Base-by-base conservation (phyloP, 192 early-diverging fungal genomes). In the Backusella australiensis region DNA sequence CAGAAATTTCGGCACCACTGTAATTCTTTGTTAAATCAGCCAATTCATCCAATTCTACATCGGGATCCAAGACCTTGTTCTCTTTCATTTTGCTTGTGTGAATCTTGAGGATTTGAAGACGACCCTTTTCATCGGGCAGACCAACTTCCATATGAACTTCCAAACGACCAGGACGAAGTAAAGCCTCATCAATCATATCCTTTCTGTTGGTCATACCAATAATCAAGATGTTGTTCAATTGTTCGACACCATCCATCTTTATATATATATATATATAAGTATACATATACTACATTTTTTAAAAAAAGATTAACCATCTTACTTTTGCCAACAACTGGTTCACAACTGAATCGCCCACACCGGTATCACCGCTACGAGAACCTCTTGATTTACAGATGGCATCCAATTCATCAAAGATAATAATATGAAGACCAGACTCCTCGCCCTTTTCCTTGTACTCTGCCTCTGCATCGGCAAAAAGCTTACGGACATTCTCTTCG, bases 201-300 rank as follows among this genome's bases (percentile, higher is more conserved):
- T 95, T 89, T 75, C 97, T 83, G 82, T 98, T 99, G 67, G 98
- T 99, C 98, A 99, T 99, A 78, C 97, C 97, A 76, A 99, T 98
- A 46, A 98, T 93, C 77, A 98, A 81, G 67, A 99, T 97, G 83
- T 99, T 99, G 85, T 98, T 99, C 74, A 99, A 84, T 81, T 98
- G 97, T 52, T 98, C 96, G 8, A 99, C 97, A 89, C 97, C 98
- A 83, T 99, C 97, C 94, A 99, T 96, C 89, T 91, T 76, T 49
- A 29, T 32, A 67, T 14, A 71, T n/a, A n/a, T n/a, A n/a, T 1
- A 29, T 29, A 29, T 1, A 32, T 23, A 7, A 67, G 6, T 67
- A 4, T 29, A 2, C 8, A 23, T 11, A 12, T 67, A 68, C 5
- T 34, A 35, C 34, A 63, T 73, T 36, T 46, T 74, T 44, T 44